Evolutionary conservation across 2,329 filamentous ascomycete species (phyloP), one percentile per base, ranked within the genome.

Genomic region (Sphaerulina vaccinii): DNA sequence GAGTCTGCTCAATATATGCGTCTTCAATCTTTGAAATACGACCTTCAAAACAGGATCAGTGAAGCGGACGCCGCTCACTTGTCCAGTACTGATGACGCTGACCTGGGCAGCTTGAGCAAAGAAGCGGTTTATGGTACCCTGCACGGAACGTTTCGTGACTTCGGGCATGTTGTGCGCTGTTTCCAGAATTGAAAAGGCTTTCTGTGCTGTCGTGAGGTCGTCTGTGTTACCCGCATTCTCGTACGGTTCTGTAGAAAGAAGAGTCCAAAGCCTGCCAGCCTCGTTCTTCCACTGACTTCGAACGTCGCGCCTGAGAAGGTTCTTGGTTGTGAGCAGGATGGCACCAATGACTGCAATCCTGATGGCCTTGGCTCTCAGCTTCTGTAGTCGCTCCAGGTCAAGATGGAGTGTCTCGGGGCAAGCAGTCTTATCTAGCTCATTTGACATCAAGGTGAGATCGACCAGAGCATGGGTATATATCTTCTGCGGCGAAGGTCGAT

Each of bases 251-350:
- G 77, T 79, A 57, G 86, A 84, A 9, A 91, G 78, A 1, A 88
- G 80, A 1, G 80, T 73, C 74, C 86, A 82, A 58, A 91, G 81
- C n/a, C 87, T 82, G 2, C 76, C 74, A 0, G 87, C 86, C 69
- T 91, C 86, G 19, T 77, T 81, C 69, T 85, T 88, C 88, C 88
- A 93, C 16, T 86, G 83, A 10, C 81, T 80, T 38, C 88, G 83
- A 3, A 90, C 86, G 64, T 92, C 88, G 13, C 88, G 83, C 71
- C 90, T 91, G 24, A 93, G 79, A 6, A 92, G 75, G 61, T 90
- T 92, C 74, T 93, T 93, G 69, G 85, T 86, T 45, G 90, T 89
- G 11, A 92, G 73, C 22, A 91, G 74, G 41, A 92, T 85, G 0
- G 87, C 85, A 1, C 86, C 87, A 3, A 86, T 81, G 1, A 86